Conservation (phyloP, 2,329 filamentous ascomycete genomes). For the Orbilia ellipsospora region DNA sequence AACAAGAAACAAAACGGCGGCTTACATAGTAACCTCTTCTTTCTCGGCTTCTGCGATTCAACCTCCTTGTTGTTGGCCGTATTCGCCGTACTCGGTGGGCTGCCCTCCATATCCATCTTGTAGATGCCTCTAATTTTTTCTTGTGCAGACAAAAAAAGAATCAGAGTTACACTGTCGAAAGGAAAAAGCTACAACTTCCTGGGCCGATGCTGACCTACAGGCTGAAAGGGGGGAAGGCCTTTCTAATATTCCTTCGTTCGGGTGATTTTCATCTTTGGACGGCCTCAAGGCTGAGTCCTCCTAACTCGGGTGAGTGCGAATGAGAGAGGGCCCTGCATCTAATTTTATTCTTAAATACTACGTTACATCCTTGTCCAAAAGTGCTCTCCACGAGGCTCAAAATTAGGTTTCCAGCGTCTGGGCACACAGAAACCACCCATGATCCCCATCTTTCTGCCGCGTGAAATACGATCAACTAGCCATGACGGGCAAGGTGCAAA, state of each 20-base stretch:
- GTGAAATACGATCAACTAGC: background rate
- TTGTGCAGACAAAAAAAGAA: conserved; percentile 4
- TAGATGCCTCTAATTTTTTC: conserved; percentile 13
- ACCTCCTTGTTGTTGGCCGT: conserved; percentile 12
- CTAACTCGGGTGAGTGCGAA: conserved; percentile 28
- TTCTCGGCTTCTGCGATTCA: background rate
- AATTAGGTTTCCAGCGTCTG: background rate
- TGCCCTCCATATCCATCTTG: conserved; percentile 44
- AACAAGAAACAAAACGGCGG: background rate
- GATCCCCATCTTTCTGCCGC: conserved; percentile 2
- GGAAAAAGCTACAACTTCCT: background rate
- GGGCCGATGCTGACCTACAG: conserved; percentile 2
- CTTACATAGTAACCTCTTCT: conserved; percentile 28
- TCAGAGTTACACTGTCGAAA: background rate
- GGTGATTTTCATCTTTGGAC: conserved; percentile 14
- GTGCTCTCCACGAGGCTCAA: conserved; percentile 17
- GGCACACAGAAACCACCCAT: background rate
- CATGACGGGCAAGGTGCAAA: background rate
- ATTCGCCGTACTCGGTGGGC: conserved; percentile 26
- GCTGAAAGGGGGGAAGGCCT: conserved; percentile 20
- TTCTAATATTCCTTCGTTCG: conserved; percentile 10
- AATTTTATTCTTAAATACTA: conserved; percentile 43
- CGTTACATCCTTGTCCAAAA: conserved; percentile 36
- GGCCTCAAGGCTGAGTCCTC: background rate
- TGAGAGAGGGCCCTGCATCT: conserved; percentile 33